Base-by-base conservation (phyloP, 2,329 filamentous ascomycete genomes). In the Fusarium buxicola region DNA sequence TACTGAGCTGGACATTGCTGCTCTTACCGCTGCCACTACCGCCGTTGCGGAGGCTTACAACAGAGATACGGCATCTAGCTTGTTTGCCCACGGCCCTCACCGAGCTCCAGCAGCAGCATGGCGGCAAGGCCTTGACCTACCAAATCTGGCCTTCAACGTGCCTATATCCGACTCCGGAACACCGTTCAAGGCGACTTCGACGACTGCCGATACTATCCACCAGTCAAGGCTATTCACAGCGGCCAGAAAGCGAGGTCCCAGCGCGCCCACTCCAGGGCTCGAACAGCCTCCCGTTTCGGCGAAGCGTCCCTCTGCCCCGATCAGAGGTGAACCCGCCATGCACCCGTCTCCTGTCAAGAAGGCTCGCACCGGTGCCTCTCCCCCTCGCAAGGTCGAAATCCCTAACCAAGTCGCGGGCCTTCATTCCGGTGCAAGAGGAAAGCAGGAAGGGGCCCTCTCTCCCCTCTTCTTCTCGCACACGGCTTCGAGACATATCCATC, bases 401-500 rank as follows among this genome's bases (percentile, higher is more conserved):
- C 75, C 76, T 44, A 40, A 68, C 69, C 30, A 60, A 43, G 47
- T 56, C 8, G 40, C 51, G n/a, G 48, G 49, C 64, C 71, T 56
- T 66, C 69, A 58, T 50, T 49, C 50, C 51, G 55, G 69, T 12
- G 71, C 69, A 47, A 67, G 74, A 35, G 47, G 64, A 11, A 63
- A 63, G 28, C 68, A 73, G 27, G 77, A 80, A 39, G 75, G 75
- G 28, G 73, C 79, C n/a, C 75, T 77, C 9, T 85, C 83, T 8
- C 82, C 83, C 7, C 75, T 84, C 24, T 85, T 85, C 73, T 85
- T 84, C 68, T 84, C 83, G 9, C 77, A 80, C 55, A 78, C 76
- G 31, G 66, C 77, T 13, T 73, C 74, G 11, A 74, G 73, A 32
- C 74, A 76, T 28, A 65, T 73, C 25, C 69, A 68, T 52, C 76